Evolutionary conservation across 73 alveolate genomes (phyloP), one percentile per base, ranked within the genome.

Genomic region (Paramecium sonneborni): DNA sequence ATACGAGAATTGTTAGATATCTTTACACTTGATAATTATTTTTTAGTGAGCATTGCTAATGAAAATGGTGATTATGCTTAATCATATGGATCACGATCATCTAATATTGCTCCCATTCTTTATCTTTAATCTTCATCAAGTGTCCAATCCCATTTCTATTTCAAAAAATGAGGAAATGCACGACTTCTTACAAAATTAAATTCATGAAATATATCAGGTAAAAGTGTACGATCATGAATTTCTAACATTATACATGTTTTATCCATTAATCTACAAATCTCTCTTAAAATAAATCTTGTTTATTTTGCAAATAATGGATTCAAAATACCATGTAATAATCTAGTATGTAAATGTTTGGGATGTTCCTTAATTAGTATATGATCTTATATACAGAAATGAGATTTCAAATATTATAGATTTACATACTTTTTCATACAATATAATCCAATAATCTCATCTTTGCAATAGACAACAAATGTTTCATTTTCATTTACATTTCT

Each of bases 101-200:
- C 95, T 23, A 96, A 89, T 38, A 86, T 87, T 62, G 93, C 97
- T 57, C 95, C 96, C 30, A 85, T 95, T 76, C 97, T 99, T 44
- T 95, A 97, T 23, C 70, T 92, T 28, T 57, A 68, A 21, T 57
- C 95, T 34, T 92, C 92, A 52, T 96, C 99, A 86, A 97, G 98
- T 26, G 41, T 52, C 20, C 41, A 85, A 82, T 98, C 99, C 99
- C 99, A 97, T 90, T 96, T 95, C 79, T 96, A 94, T 93, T 96
- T 95, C 10, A 98, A 92, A 96, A 98, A 97, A 92, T 96, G 99
- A 70, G 99, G 99, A 98, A 98, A 98, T 92, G 97, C 90, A 92
- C 99, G 97, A 24, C 96, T 86, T 57, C 99, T 96, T 12, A 98
- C 98, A 79, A 93, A 96, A 24, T 96, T 93, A 30, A 98, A 95